Base-by-base conservation (phyloP, 2,329 filamentous ascomycete species). In the Hypomyces perniciosus region DNA sequence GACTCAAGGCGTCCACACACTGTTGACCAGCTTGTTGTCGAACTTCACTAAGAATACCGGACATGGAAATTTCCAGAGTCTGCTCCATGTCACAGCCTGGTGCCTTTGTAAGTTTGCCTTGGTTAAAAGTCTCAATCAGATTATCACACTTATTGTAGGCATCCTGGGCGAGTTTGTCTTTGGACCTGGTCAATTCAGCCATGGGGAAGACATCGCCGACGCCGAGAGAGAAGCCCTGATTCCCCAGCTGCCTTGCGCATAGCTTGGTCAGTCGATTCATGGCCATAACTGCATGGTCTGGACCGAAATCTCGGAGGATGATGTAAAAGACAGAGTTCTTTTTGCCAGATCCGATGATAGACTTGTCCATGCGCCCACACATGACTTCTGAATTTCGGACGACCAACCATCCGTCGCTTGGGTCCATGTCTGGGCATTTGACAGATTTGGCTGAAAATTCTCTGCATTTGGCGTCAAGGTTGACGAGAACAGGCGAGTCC, bases 291-390 rank as follows among this genome's bases (percentile, higher is more conserved):
- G 93, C 90, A 51, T 88, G 85, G 49, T 95, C 87, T 1, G 91
- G 88, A 1, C 93, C 93, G 61, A 88, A 99, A 72, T 99, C 93
- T 74, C 93, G 82, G 60, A 97, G 81, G 64, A 99, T 92, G 51
- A 97, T 87, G 63, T 96, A 99, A 65, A 97, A 99, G 20, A 99
- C 85, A 0, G 91, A 96, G 66, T 96, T 92, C 65, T 99, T 99
- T 75, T 97, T 97, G 61, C 93, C 93, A 5, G 89, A 84, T 59
- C 93, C 93, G n/a, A 99, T 89, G 0, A 91, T 97, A 1, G 89
- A 88, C 71, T 99, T 99, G 74, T 99, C 93, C 90, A 97, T 96
- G 53, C 86, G 81, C 54, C 93, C 93, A 64, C 92, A 97, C 88
- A 99, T 95, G 55, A 97, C 84, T 66, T 96, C 91, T 0, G 92